Evolutionary conservation across 2,329 filamentous ascomycete genomes (phyloP), one percentile per base, ranked within the genome.

Genomic region (Trichoderma koningii): DNA sequence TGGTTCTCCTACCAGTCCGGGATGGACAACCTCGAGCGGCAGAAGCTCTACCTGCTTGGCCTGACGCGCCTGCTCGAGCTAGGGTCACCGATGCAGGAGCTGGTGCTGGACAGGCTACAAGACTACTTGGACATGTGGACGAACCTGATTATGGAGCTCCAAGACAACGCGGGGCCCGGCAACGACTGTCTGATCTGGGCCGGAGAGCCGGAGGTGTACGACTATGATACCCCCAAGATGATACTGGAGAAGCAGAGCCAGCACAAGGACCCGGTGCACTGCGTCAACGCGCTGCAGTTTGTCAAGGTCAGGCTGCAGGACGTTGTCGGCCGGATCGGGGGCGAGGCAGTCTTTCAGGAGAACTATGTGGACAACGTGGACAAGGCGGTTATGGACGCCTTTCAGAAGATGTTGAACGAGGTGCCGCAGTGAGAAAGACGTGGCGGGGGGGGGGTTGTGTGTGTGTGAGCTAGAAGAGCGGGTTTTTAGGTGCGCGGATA

Each of bases 81-180:
- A 1, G 81, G 83, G 0, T 82, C 84, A 28, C 82, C 82, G 0
- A 77, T 85, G 72, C 83, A 84, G 66, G 81, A 84, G 0, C 83
- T 89, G 62, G 81, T 86, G 2, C 76, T 92, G 5, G 72, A 75
- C 1, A 83, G 82, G 44, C 79, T 95, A 63, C 91, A 95, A 74
- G 89, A 89, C 71, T 87, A 91, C 71, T 87, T 95, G 71, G 82
- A 83, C 1, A 83, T 93, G 78, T 95, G 91, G 91, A 90, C 88
- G 1, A 85, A 84, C 68, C 83, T 91, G 1, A 79, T 93, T 34
- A 78, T 78, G 1, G 88, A 92, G 70, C 77, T 93, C 56, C 81
- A 88, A 60, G 87, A 89, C 52, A 85, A 17, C 9, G 85, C 26
- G 80, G 81, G 47, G 80, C 81, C 28, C 53, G 81, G 77, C 2